Evolutionary conservation across 2,329 filamentous ascomycete genomes (phyloP).

Genomic region (Neofusicoccum parvum): DNA sequence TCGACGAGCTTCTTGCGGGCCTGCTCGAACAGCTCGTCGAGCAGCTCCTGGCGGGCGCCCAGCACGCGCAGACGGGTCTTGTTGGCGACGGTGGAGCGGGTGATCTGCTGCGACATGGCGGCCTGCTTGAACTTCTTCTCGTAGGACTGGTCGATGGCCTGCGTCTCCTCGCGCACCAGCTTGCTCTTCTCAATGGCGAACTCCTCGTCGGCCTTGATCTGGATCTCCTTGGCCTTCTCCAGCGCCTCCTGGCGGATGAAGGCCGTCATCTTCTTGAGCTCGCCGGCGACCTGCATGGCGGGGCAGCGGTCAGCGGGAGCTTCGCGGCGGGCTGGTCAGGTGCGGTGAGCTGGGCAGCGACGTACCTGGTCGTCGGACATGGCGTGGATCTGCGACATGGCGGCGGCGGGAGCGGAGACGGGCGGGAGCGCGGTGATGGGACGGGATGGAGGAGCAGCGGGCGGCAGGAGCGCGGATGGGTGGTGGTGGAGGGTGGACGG

Average conservation of each 20-base stretch:
- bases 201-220: conserved; percentile 98
- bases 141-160: conserved; percentile 88
- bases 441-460: conserved; percentile 7
- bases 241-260: conserved; percentile 99
- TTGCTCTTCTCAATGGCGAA: conserved; percentile 99
- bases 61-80: conserved; percentile 92
- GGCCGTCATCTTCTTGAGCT: conserved; percentile 99
- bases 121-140: conserved; percentile 99
- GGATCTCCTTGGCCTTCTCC: conserved; percentile 96
- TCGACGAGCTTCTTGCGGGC: conserved; percentile 72
- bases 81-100: conserved; percentile 92
- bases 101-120: conserved; percentile 98
- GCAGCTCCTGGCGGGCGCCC: conserved; percentile 81
- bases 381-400: conserved; percentile 90
- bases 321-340: conserved; percentile 12
- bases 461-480: conserved; percentile 11
- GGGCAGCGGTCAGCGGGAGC: conserved; percentile 28
- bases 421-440: conserved; percentile 1
- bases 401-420: conserved; percentile 43
- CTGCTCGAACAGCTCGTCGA: conserved; percentile 85
- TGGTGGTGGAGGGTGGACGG: conserved; percentile 20
- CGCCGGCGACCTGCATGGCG: conserved; percentile 76
- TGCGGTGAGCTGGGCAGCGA: conserved; percentile 25
- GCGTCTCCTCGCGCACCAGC: conserved; percentile 92
- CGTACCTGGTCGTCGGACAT: conserved; percentile 95